Conservation (phyloP, 2,329 filamentous ascomycete species). For the Colletotrichum limetticola region DNA sequence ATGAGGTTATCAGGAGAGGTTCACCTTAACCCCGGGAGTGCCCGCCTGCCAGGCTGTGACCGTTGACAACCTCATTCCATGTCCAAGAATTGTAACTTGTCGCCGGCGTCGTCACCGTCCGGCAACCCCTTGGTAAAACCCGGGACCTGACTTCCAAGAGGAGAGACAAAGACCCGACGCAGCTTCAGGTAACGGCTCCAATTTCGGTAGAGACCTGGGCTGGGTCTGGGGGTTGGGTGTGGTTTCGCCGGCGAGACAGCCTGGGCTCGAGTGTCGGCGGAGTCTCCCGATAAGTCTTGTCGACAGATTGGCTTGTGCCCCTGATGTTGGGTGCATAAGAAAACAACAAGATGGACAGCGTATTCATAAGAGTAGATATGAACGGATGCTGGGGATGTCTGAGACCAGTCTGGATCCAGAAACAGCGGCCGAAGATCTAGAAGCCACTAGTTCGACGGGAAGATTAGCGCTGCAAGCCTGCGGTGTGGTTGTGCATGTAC, state of each 20-base stretch:
- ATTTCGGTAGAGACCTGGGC: constrained; percentile 16
- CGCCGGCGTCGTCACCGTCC: constrained; percentile 7
- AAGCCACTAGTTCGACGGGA: constrained; percentile 32
- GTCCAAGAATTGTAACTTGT: background rate
- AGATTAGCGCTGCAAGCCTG: constrained; percentile 24
- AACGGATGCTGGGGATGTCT: background rate
- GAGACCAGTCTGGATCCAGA: constrained; percentile 31
- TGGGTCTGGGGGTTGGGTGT: constrained; percentile 14
- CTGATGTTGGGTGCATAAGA: constrained; percentile 15
- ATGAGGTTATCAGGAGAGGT: constrained; percentile 24
- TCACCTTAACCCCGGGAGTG: constrained; percentile 2
- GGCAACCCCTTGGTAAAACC: background rate
- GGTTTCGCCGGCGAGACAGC: constrained; percentile 3
- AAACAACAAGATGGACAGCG: background rate
- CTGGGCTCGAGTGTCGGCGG: background rate
- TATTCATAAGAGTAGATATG: constrained; percentile 10
- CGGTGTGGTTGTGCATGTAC: background rate
- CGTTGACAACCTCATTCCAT: background rate
- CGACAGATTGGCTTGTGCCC: background rate
- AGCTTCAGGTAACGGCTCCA: constrained; percentile 16
- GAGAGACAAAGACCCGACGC: constrained; percentile 8
- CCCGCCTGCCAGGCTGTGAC: background rate
- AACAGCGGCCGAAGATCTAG: constrained; percentile 32
- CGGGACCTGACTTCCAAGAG: constrained; percentile 3
- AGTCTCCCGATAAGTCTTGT: background rate